Conservation (phyloP, 306 rosid genomes). For the Glycine tomentella region DNA sequence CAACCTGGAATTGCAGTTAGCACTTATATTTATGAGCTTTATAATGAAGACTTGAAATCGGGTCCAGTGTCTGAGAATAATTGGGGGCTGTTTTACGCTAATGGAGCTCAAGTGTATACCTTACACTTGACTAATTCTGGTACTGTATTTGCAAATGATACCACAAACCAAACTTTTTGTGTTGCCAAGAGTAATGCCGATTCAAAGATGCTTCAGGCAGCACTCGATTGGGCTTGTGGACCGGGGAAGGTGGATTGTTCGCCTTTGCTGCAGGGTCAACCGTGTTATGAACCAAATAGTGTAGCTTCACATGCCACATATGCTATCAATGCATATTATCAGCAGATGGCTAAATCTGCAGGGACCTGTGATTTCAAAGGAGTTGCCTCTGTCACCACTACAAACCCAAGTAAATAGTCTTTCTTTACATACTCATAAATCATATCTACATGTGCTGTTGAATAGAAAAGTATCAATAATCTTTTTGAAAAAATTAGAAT, state of each 20-base stretch:
- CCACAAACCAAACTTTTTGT: conserved; percentile 93
- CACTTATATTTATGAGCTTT: conserved; percentile 91
- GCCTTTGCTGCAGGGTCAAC: conserved; percentile 75
- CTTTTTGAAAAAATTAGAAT: background rate
- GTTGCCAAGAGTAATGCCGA: conserved; percentile 74
- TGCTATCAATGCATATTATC: conserved; percentile 92
- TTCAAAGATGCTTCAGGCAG: conserved; percentile 90
- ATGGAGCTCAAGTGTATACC: conserved; percentile 79
- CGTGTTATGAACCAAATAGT: conserved; percentile 83
- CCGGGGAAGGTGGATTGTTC: conserved; percentile 97
- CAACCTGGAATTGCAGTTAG: conserved; percentile 82
- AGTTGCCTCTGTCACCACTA: conserved; percentile 87
- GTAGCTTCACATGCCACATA: conserved; percentile 79
- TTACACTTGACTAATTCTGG: conserved; percentile 91
- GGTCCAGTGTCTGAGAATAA: conserved; percentile 82
- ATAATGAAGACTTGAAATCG: conserved; percentile 83
- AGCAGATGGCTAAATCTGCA: conserved; percentile 72
- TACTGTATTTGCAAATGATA: conserved; percentile 87
- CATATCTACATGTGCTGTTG: conserved; percentile 21
- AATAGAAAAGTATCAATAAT: conserved; percentile 4
- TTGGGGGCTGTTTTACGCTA: conserved; percentile 91
- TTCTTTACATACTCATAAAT: conserved; percentile 12
- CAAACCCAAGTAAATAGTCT: conserved; percentile 84
- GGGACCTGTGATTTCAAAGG: conserved; percentile 97
- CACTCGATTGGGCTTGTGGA: conserved; percentile 98